phyloP scores from a whole-genome alignment of 2,329 filamentous ascomycete species.

The Thielaviopsis populi region DNA sequence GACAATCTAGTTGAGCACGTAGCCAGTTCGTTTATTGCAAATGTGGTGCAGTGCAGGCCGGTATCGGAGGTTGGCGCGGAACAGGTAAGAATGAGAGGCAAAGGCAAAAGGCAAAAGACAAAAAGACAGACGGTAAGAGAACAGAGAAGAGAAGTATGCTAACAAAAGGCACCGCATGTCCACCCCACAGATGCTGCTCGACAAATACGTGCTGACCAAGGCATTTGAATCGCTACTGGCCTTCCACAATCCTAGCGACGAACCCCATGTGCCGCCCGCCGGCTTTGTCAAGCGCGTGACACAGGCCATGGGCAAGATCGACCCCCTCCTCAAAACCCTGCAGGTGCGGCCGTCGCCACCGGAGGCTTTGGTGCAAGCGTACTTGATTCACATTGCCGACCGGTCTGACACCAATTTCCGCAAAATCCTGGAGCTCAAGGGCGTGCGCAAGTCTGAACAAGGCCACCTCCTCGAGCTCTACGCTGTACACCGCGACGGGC shows the following conservation, averaged over 20 bases:
- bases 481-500: slow-evolving; percentile 59
- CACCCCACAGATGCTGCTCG: slow-evolving; percentile 66
- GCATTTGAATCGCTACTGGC: slow-evolving; percentile 57
- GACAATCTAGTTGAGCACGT: slow-evolving; percentile 90
- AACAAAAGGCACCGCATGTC: too few relatives aligned
- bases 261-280: slow-evolving; percentile 28
- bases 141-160: slow-evolving; percentile 17
- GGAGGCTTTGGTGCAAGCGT: slow-evolving; percentile 89
- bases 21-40: slow-evolving; percentile 62
- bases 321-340: slow-evolving; percentile 86
- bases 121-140: neutral
- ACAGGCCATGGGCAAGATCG: slow-evolving; percentile 69
- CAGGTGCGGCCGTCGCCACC: slow-evolving; percentile 85
- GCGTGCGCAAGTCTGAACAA: slow-evolving; percentile 73
- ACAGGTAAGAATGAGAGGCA: slow-evolving; percentile 39
- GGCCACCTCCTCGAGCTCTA: slow-evolving; percentile 75
- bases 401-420: slow-evolving; percentile 87
- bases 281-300: slow-evolving; percentile 78
- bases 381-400: slow-evolving; percentile 92
- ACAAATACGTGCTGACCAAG: slow-evolving; percentile 82
- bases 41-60: slow-evolving; percentile 76
- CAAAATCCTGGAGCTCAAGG: slow-evolving; percentile 92
- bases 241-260: slow-evolving; percentile 31
- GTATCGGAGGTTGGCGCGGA: slow-evolving; percentile 90
- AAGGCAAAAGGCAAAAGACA: neutral